Percentiles rank a stretch among this genome's conserved stretches.
phyloP scores from a whole-genome alignment of 23 red algal species.

The Gracilaria domingensis region DNA sequence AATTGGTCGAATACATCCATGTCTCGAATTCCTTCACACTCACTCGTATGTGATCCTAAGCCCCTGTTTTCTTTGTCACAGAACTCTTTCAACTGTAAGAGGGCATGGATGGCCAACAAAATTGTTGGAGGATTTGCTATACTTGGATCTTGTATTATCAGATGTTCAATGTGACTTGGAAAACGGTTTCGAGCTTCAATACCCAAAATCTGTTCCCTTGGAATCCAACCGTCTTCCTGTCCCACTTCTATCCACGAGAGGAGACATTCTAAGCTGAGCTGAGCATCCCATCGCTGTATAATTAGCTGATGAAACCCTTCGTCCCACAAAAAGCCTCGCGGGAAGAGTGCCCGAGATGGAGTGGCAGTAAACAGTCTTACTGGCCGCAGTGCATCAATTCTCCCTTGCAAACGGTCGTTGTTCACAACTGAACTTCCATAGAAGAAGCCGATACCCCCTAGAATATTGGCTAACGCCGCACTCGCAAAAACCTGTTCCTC shows the following conservation, averaged over 20 bases:
- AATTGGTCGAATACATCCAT: background rate
- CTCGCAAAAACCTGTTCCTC: constrained; percentile 57
- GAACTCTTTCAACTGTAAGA: constrained; percentile 12
- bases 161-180: constrained; percentile 80
- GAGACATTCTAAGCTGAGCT: constrained; percentile 67
- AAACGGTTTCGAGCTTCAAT: constrained; percentile 88
- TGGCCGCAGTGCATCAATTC: constrained; percentile 33
- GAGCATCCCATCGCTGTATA: constrained; percentile 84
- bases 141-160: constrained; percentile 82
- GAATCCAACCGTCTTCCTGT: constrained; percentile 92
- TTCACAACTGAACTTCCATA: constrained; percentile 74
- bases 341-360: constrained; percentile 87
- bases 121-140: constrained; percentile 99
- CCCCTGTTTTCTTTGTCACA: background rate
- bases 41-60: too few species aligned
- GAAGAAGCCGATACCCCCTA: constrained; percentile 93
- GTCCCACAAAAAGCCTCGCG: constrained; percentile 98
- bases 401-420: background rate
- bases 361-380: constrained; percentile 78
- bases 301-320: constrained; percentile 99
- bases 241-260: constrained; percentile 83
- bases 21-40: background rate
- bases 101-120: constrained; percentile 69
- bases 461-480: constrained; percentile 76
- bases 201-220: constrained; percentile 94